A percentile compares a stretch with the other conserved stretches of the same genome.
Conservation (phyloP, 202 grass and related monocot species). For the Setaria viridis region DNA sequence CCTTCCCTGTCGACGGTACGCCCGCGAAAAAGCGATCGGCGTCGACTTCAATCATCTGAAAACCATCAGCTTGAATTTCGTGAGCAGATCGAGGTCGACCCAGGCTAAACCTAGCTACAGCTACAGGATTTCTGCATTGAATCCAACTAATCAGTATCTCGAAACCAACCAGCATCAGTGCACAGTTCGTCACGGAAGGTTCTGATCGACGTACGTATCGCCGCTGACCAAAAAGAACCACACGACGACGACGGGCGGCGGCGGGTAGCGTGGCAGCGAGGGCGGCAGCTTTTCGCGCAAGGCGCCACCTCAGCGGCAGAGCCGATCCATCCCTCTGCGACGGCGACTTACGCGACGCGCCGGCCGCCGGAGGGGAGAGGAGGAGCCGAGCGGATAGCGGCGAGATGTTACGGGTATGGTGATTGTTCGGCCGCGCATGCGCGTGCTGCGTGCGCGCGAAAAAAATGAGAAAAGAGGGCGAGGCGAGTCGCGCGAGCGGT, state of each 20-base stretch:
- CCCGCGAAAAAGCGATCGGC: background rate
- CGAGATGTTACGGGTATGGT: conserved; percentile 39
- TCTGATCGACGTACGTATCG: background rate
- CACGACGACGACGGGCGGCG: background rate
- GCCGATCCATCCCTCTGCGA: background rate
- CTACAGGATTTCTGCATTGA: background rate
- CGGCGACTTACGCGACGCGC: background rate
- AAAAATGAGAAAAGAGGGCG: background rate
- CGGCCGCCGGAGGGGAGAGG: background rate
- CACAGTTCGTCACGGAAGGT: background rate
- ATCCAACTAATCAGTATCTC: background rate
- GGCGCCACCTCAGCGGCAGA: background rate
- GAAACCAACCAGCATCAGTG: too few relatives aligned
- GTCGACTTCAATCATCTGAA: background rate
- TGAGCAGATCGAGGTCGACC: background rate
- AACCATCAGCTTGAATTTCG: background rate
- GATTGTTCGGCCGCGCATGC: background rate
- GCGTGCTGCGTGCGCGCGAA: background rate
- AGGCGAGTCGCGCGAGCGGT: background rate
- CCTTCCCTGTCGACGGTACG: background rate
- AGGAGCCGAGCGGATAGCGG: conserved; percentile 17
- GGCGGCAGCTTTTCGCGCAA: background rate
- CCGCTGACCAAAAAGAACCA: background rate
- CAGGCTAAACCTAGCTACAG: too few relatives aligned
- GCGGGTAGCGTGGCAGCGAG: background rate